These are phyloP conservation scores for Phytophthora pini DNA, from an alignment of 352 stramenopile species.

Conservation along the genomic window DNA sequence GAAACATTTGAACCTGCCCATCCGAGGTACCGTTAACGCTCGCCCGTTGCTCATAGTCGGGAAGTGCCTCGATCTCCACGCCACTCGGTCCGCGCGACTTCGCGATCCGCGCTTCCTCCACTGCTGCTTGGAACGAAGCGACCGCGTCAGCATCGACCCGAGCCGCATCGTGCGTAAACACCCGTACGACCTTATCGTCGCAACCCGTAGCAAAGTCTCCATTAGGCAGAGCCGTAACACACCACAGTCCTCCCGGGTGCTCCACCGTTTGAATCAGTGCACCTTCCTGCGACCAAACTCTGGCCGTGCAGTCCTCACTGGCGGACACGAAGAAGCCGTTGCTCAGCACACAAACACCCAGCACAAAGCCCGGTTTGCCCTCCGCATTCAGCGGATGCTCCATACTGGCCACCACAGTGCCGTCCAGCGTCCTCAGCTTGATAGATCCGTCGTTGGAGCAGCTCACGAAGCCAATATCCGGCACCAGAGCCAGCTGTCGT, in stretches of 20 bases:
- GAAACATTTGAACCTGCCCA: conserved; percentile 97
- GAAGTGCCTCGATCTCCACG: conserved; percentile 95
- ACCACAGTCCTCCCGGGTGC: conserved; percentile 89
- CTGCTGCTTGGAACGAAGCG: conserved; percentile 68
- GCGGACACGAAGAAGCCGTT: conserved; percentile 71
- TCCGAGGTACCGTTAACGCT: conserved; percentile 85
- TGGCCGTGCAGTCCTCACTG: conserved; percentile 85
- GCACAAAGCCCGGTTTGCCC: conserved; percentile 85
- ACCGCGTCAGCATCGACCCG: conserved; percentile 72
- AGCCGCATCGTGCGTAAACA: conserved; percentile 88
- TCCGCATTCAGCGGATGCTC: conserved; percentile 81
- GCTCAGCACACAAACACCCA: conserved; percentile 69
- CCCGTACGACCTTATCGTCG: conserved; percentile 92
- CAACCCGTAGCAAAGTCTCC: conserved; percentile 94
- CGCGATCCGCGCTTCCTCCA: conserved; percentile 61
- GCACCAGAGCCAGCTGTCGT: conserved; percentile 69
- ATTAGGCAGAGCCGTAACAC: conserved; percentile 76
- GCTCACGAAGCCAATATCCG: conserved; percentile 78
- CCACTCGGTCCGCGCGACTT: conserved; percentile 84
- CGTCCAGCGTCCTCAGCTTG: conserved; percentile 70
- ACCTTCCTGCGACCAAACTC: conserved; percentile 73
- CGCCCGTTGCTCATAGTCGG: conserved; percentile 91
- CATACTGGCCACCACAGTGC: conserved; percentile 67
- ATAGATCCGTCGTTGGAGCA: conserved; percentile 88
- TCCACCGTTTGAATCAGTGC: conserved; percentile 78